Evolutionary conservation across 179 eudicot species (phyloP).

Genomic region (Beta lomatogona): DNA sequence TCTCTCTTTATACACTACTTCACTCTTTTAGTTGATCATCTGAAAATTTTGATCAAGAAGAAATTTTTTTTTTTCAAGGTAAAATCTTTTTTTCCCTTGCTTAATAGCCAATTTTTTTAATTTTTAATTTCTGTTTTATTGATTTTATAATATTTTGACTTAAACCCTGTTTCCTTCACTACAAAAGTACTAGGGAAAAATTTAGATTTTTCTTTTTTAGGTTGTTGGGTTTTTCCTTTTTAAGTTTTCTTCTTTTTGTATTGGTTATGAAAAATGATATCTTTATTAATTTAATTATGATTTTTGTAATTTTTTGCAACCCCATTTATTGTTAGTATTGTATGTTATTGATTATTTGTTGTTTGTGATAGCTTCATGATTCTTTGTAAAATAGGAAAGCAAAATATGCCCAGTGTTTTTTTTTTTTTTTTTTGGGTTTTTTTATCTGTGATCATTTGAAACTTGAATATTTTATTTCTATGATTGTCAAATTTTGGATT

Average conservation of each 20-base stretch:
- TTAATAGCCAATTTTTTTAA: too few relatives aligned
- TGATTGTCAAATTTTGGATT: not conserved
- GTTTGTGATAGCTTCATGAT: not conserved
- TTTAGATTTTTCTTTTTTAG: not conserved
- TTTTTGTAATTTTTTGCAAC: not conserved
- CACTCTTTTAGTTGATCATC: conserved; percentile 17
- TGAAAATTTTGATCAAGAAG: not conserved
- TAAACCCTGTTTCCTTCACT: too few relatives aligned
- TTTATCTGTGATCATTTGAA: not conserved
- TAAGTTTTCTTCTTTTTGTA: not conserved
- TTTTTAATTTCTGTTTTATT: not conserved
- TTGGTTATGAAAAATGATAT: not conserved
- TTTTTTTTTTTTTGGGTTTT: not conserved
- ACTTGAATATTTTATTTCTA: not conserved
- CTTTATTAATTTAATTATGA: not conserved
- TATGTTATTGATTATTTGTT: not conserved
- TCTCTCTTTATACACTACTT: conserved; percentile 7
- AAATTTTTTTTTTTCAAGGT: conserved; percentile 4
- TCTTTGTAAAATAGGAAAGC: not conserved
- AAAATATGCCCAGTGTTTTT: not conserved
- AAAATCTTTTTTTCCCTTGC: not conserved
- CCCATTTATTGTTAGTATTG: not conserved
- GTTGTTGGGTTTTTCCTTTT: not conserved
- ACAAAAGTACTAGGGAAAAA: too few relatives aligned
- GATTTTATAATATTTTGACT: not conserved